Percentiles rank a stretch among this genome's conserved stretches.
phyloP scores from a whole-genome alignment of 2,329 filamentous ascomycete species.

The Aspergillus vadensis region DNA sequence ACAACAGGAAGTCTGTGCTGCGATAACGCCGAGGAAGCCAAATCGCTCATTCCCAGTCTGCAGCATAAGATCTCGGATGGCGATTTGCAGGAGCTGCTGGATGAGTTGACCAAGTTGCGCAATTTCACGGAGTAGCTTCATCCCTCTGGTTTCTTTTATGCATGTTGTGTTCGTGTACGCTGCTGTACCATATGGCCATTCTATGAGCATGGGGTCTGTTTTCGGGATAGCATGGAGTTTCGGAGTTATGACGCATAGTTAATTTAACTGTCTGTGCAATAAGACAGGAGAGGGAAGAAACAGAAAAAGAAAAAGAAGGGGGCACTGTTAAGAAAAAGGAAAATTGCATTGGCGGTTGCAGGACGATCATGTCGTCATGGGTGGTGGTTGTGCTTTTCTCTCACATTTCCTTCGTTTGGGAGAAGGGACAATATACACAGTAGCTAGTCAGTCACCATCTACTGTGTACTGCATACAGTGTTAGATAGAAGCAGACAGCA shows the following conservation, averaged over 20 bases:
- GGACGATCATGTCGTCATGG: background rate
- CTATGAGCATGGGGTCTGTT: background rate
- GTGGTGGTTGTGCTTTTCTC: background rate
- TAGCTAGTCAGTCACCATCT: no score
- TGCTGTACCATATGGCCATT: background rate
- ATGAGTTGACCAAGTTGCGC: slow-evolving; percentile 84
- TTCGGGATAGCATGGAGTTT: slow-evolving; percentile 18
- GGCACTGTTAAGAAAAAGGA: background rate
- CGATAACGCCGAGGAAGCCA: slow-evolving; percentile 90
- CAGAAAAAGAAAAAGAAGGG: background rate
- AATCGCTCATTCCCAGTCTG: slow-evolving; percentile 88
- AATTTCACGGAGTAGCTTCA: slow-evolving; percentile 46
- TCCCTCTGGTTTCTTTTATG: background rate
- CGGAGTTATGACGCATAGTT: slow-evolving; percentile 8
- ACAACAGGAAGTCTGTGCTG: slow-evolving; percentile 81
- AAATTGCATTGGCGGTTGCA: background rate
- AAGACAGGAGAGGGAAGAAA: background rate
- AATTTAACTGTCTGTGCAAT: background rate
- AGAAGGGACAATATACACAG: no score
- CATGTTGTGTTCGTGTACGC: background rate
- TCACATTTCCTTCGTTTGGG: background rate
- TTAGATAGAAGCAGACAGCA: no score
- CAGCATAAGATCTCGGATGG: slow-evolving; percentile 88
- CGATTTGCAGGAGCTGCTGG: slow-evolving; percentile 81
- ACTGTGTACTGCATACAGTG: no score